Evolutionary conservation across 148 eudicot species (phyloP).

Genomic region (Selenicereus undatus): DNA sequence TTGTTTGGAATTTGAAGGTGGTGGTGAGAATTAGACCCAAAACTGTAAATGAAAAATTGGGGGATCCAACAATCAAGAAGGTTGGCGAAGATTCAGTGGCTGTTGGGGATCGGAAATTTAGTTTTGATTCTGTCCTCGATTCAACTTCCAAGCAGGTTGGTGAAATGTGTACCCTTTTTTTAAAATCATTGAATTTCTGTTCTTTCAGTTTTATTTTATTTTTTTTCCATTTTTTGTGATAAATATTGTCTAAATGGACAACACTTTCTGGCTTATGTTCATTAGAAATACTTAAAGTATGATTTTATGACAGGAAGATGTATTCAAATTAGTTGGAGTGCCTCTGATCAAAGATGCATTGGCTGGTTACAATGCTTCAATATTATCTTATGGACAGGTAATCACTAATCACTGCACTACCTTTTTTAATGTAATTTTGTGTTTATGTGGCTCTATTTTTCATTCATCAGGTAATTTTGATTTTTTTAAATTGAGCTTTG

Average conservation of each 20-base stretch:
- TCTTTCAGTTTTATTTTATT: too few species aligned
- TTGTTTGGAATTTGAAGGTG: slow-evolving; percentile 39
- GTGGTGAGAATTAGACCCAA: slow-evolving; percentile 68
- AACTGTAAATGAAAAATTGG: slow-evolving; percentile 43
- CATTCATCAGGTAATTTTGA: slow-evolving; percentile 2
- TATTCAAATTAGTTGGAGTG: slow-evolving; percentile 63
- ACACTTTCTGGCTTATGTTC: neutral
- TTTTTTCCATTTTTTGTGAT: neutral
- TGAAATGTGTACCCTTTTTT: neutral
- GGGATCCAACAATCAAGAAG: slow-evolving; percentile 53
- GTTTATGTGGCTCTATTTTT: neutral
- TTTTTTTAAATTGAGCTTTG: neutral
- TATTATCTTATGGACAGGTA: slow-evolving; percentile 94
- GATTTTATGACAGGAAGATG: slow-evolving; percentile 55
- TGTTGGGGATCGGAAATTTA: slow-evolving; percentile 51
- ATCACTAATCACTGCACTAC: neutral
- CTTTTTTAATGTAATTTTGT: neutral
- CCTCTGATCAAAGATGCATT: slow-evolving; percentile 82
- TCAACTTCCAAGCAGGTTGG: slow-evolving; percentile 78
- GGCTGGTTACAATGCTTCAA: slow-evolving; percentile 80
- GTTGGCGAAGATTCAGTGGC: slow-evolving; percentile 49
- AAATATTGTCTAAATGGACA: neutral
- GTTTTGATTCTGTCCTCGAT: slow-evolving; percentile 71
- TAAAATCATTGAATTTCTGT: neutral
- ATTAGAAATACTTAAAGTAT: neutral